Evolutionary conservation across 345 rosid species (phyloP).

Genomic region (Geranium brycei): DNA sequence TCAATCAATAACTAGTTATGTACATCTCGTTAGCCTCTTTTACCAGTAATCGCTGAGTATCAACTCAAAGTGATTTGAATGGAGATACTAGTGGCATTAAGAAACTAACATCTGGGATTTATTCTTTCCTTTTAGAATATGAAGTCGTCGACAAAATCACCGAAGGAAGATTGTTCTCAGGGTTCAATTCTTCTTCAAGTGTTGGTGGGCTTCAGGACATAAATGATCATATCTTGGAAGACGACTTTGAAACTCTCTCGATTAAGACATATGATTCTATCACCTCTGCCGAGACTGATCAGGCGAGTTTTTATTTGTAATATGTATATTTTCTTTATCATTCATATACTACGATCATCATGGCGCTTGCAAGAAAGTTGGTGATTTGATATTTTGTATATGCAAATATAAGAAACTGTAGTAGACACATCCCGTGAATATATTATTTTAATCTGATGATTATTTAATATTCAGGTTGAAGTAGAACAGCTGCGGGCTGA

Average conservation of each 20-base stretch:
- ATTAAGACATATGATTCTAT: constrained; percentile 2
- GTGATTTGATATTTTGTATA: background rate
- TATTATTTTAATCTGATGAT: background rate
- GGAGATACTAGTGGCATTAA: constrained; percentile 18
- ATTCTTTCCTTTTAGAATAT: constrained; percentile 17
- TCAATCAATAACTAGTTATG: background rate
- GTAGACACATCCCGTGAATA: background rate
- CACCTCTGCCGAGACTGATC: constrained; percentile 18
- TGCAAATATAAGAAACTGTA: background rate
- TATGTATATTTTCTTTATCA: too few species aligned
- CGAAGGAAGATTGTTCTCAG: constrained; percentile 17
- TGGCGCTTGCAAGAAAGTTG: background rate
- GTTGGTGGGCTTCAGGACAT: constrained; percentile 10
- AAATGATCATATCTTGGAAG: constrained; percentile 2
- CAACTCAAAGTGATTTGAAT: constrained; percentile 11
- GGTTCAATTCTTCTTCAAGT: constrained; percentile 6
- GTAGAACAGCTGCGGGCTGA: constrained; percentile 52
- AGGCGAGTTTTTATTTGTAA: constrained; percentile 17
- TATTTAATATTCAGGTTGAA: constrained; percentile 24
- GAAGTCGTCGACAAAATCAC: constrained; percentile 12
- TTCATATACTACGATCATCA: too few species aligned
- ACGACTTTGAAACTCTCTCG: constrained; percentile 6
- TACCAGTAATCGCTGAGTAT: constrained; percentile 4
- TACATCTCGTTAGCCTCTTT: constrained; percentile 8
- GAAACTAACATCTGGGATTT: constrained; percentile 14